Percentiles rank a stretch among this genome's conserved stretches.
Evolutionary conservation across 2,329 filamentous ascomycete genomes (phyloP).

Genomic region (Alternaria triticimaculans): DNA sequence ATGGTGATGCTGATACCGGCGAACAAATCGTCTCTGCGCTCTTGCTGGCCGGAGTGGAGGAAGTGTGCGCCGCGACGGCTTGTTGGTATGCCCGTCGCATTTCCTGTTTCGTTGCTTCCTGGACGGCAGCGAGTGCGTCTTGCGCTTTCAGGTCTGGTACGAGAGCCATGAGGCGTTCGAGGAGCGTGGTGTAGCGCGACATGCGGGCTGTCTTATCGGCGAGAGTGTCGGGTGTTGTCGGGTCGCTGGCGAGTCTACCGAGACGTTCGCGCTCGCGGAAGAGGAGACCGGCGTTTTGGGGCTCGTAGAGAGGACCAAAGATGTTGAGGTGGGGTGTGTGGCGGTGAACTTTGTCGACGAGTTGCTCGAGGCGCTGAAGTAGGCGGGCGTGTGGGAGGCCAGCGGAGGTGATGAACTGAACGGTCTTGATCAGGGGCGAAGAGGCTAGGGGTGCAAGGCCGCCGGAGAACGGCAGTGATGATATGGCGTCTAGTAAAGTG

Average conservation of each 20-base stretch:
- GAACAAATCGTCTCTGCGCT: not conserved
- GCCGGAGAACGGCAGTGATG: constrained; percentile 35
- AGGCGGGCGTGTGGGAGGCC: constrained; percentile 36
- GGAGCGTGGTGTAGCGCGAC: constrained; percentile 35
- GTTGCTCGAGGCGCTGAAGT: constrained; percentile 43
- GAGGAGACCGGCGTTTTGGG: constrained; percentile 28
- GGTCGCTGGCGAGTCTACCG: constrained; percentile 27
- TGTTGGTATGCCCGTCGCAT: constrained; percentile 31
- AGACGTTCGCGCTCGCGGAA: constrained; percentile 40
- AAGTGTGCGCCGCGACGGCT: constrained; percentile 19
- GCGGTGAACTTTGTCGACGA: constrained; percentile 44
- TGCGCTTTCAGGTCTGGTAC: constrained; percentile 29
- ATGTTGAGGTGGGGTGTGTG: constrained; percentile 33
- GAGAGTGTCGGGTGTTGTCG: constrained; percentile 20
- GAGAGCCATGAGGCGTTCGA: constrained; percentile 39
- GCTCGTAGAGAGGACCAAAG: constrained; percentile 38
- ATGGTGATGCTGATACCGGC: not conserved
- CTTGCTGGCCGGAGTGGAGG: not conserved
- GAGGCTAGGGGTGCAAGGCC: constrained; percentile 37
- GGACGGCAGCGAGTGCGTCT: constrained; percentile 26
- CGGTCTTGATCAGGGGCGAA: constrained; percentile 27
- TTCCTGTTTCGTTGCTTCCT: constrained; percentile 29
- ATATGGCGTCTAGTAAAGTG: constrained; percentile 35
- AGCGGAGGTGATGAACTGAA: constrained; percentile 36
- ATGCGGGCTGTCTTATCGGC: constrained; percentile 38